Base-by-base conservation (phyloP, 306 rosid genomes). In the Pterocarpus santalinus region DNA sequence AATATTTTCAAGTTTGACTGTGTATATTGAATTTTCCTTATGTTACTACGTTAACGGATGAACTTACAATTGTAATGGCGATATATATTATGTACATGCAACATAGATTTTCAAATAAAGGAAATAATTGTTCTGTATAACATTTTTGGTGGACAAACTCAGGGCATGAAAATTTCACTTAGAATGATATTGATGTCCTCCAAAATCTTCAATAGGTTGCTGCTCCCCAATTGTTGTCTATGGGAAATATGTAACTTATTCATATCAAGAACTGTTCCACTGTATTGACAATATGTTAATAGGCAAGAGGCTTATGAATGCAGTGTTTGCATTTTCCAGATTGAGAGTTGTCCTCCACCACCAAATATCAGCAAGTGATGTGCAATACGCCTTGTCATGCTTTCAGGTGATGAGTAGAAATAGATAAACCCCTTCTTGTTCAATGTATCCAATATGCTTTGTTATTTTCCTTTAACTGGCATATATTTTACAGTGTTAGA, bases 271-370 rank as follows among this genome's bases (percentile, higher is more conserved):
- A 72, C 17, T 36, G 7, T 81, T 81, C 35, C 16, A 72, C 32
- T 41, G 16, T 38, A 58, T 77, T 62, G 39, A 0, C 35, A 53
- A 34, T 41, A 64, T 34, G n/a, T n/a, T 15, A 72, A 30, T 64
- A n/a, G 55, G 68, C 60, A 64, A 78, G 74, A 80, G 49, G 41
- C 67, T 69, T 16, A 65, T 64, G 7, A 61, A 22, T 22, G 1
- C 8, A 41, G 36, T 51, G 34, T 69, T 28, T 76, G 43, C 47
- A 58, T 44, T 65, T 79, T 88, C 39, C 95, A 93, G 99, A 74
- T 36, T 95, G n/a, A 89, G 99, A 85, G 69, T 91, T 58, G 99
- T 95, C 71, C 73, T 89, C 58, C 99, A 93, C 91, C 92, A 93
- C 84, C 97, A 93, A 88, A 90, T 95, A 77, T 95, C 95, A 0